These are phyloP conservation scores for Chenopodium quinoa DNA, from an alignment of 148 eudicot species.

Conservation along the genomic window DNA sequence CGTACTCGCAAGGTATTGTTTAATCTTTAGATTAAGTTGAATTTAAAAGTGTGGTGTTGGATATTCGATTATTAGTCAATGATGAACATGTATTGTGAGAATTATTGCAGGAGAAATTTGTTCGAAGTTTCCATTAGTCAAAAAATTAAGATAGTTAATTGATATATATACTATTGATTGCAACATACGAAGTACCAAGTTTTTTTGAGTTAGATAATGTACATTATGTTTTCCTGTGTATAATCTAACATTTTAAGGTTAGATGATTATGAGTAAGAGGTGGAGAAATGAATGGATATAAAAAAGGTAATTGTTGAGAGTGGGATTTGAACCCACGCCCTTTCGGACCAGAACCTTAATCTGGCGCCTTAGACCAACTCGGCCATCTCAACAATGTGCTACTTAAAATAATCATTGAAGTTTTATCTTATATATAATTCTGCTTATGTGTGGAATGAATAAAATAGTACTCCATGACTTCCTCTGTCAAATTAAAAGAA, in stretches of 20 bases:
- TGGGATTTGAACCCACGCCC: conserved; percentile 99
- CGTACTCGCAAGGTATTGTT: conserved; percentile 65
- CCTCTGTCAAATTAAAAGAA: background rate
- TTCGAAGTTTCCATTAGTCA: background rate
- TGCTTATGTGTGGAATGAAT: background rate
- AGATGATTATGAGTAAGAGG: background rate
- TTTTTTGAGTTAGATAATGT: too few relatives aligned
- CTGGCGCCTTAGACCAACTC: conserved; percentile 99
- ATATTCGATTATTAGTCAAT: background rate
- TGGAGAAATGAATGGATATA: background rate
- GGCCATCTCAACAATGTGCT: conserved; percentile 77
- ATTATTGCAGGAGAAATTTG: background rate
- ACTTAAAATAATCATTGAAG: background rate
- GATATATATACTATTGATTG: background rate
- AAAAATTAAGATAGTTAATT: background rate
- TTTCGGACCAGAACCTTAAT: conserved; percentile 99
- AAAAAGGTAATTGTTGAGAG: conserved; percentile 51
- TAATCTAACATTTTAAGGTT: too few relatives aligned
- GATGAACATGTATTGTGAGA: background rate
- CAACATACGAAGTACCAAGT: too few relatives aligned
- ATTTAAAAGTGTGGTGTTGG: background rate
- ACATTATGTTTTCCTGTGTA: too few relatives aligned
- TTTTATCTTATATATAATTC: background rate
- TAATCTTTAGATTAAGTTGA: background rate
- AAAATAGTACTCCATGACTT: background rate